A percentile compares a stretch with the other conserved stretches of the same genome.
phyloP scores from a whole-genome alignment of 2,329 filamentous ascomycete genomes.

The Dryadomyces quercus-mongolicae region DNA sequence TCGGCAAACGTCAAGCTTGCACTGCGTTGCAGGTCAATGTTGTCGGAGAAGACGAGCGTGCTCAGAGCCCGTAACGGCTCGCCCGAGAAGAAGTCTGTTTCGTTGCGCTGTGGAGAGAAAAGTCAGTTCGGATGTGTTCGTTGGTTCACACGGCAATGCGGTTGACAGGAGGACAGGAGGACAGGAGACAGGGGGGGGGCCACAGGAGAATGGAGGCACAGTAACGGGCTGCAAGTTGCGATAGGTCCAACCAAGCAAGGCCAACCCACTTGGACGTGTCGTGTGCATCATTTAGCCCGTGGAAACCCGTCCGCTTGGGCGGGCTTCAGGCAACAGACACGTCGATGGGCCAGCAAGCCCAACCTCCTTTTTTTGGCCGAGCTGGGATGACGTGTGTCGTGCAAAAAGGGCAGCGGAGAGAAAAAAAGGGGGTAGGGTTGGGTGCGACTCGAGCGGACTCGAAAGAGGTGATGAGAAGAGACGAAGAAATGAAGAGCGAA shows the following conservation, averaged over 20 bases:
- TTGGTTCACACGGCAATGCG: background rate
- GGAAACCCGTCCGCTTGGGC: background rate
- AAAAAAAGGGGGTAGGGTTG: background rate
- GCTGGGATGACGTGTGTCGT: background rate
- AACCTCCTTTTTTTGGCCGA: background rate
- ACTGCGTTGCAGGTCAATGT: constrained; percentile 93
- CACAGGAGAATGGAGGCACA: too few species aligned
- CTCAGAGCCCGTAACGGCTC: constrained; percentile 88
- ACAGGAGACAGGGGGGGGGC: background rate
- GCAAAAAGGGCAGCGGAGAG: background rate
- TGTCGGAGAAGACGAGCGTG: constrained; percentile 95
- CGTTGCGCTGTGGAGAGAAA: constrained; percentile 54
- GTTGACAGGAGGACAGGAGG: background rate
- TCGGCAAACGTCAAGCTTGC: constrained; percentile 97
- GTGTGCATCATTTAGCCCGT: background rate
- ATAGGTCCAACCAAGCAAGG: background rate
- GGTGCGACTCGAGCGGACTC: background rate
- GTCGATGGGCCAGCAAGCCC: background rate
- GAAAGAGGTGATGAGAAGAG: background rate
- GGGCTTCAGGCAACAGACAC: too few species aligned
- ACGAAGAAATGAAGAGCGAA: background rate
- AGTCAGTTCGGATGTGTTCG: background rate
- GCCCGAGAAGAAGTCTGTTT: constrained; percentile 97
- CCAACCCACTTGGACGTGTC: background rate
- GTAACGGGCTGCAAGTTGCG: too few species aligned